Evolutionary conservation across 495 filamentous ascomycete species (phyloP).

Genomic region (Neurospora discreta): DNA sequence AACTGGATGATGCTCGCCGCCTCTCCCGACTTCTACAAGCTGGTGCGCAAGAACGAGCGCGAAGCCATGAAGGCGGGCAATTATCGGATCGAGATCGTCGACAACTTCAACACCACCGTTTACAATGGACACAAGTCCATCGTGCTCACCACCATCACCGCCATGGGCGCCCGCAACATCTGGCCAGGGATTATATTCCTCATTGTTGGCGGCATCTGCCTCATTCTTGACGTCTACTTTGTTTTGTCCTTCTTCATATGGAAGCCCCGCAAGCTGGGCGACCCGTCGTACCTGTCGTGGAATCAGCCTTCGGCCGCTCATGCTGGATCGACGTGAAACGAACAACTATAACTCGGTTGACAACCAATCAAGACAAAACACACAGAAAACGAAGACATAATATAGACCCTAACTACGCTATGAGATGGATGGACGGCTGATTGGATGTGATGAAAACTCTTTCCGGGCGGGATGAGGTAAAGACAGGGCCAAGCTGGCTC

Average conservation of each 20-base stretch:
- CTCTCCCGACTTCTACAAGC: slow-evolving; percentile 90
- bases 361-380: background rate
- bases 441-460: background rate
- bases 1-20: slow-evolving; percentile 99
- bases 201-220: slow-evolving; percentile 85
- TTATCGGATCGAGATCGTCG: slow-evolving; percentile 43
- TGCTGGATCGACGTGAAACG: background rate
- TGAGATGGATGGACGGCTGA: background rate
- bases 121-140: slow-evolving; percentile 94
- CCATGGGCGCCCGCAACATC: slow-evolving; percentile 90
- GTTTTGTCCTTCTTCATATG: slow-evolving; percentile 74
- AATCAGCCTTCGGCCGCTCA: slow-evolving; percentile 68
- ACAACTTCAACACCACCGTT: slow-evolving; percentile 67
- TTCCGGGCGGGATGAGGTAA: background rate
- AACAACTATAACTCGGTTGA: background rate
- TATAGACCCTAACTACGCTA: background rate
- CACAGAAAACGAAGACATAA: background rate
- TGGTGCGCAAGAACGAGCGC: slow-evolving; percentile 69
- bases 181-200: slow-evolving; percentile 95
- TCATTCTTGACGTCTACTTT: slow-evolving; percentile 78
- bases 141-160: slow-evolving; percentile 82
- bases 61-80: slow-evolving; percentile 52
- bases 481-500: background rate
- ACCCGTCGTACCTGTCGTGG: slow-evolving; percentile 96
- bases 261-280: slow-evolving; percentile 91